Percentiles rank a stretch among this genome's conserved stretches.
phyloP scores from a whole-genome alignment of 208 protist species.

The Trichomonas vaginalis region DNA sequence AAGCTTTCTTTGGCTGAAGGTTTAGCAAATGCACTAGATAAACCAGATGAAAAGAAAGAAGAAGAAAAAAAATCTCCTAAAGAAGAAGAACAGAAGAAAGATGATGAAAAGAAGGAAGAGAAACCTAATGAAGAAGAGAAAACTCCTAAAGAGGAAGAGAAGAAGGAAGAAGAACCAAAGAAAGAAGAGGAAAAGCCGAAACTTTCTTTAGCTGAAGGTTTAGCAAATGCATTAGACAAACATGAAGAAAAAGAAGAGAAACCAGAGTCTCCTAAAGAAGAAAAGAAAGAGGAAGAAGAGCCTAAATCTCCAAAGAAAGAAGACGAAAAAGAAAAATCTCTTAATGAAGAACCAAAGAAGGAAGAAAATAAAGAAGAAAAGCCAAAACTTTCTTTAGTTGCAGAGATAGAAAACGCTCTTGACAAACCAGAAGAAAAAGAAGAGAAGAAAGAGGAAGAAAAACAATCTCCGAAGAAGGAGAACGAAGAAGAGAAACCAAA shows the following conservation, averaged over 20 bases:
- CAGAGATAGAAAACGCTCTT: background rate
- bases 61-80: background rate
- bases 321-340: background rate
- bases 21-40: background rate
- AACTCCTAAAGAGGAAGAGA: background rate
- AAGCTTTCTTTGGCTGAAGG: background rate
- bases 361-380: background rate
- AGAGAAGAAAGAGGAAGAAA: background rate
- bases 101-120: background rate
- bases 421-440: background rate
- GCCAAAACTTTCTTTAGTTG: background rate
- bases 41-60: background rate
- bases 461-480: no score
- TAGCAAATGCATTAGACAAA: background rate
- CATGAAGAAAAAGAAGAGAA: background rate
- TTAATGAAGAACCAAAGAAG: background rate
- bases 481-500: no score
- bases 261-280: no score
- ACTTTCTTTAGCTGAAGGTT: background rate
- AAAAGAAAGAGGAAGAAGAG: no score
- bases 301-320: background rate
- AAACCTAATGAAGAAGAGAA: background rate
- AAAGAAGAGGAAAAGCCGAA: background rate
- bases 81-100: background rate
- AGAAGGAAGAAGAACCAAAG: background rate